These are phyloP conservation scores for Batrachochytrium dendrobatidis DNA, from an alignment of 371 early-diverging fungal genomes.

Conservation along the genomic window DNA sequence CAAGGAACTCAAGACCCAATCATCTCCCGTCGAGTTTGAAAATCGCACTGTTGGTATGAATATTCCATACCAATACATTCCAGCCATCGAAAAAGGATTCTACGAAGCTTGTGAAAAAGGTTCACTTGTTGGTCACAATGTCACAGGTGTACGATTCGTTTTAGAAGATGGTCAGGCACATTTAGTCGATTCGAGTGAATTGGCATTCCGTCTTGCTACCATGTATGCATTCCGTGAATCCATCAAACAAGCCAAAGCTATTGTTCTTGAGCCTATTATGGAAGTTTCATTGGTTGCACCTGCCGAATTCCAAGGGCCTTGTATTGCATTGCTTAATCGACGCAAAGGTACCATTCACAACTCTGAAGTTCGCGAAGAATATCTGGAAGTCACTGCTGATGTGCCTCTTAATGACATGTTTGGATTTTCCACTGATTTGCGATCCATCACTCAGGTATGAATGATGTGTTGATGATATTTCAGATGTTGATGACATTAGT, in stretches of 20 bases:
- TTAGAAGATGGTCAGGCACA: constrained; percentile 92
- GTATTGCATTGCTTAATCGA: constrained; percentile 89
- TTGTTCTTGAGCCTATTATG: constrained; percentile 95
- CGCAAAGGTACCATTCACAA: constrained; percentile 93
- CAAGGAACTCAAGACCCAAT: no score
- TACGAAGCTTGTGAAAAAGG: constrained; percentile 88
- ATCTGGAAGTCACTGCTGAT: constrained; percentile 75
- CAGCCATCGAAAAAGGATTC: constrained; percentile 96
- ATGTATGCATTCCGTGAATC: constrained; percentile 85
- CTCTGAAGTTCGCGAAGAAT: constrained; percentile 90
- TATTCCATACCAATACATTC: constrained; percentile 89
- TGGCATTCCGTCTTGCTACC: constrained; percentile 92
- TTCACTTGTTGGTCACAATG: constrained; percentile 82
- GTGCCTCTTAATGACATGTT: constrained; percentile 94
- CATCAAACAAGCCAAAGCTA: constrained; percentile 69
- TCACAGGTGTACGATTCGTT: constrained; percentile 83
- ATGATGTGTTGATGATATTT: constrained; percentile 4
- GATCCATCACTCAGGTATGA: constrained; percentile 81
- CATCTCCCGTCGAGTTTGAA: constrained; percentile 62
- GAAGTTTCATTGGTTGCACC: constrained; percentile 87
- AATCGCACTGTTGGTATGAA: constrained; percentile 84
- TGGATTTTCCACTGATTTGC: constrained; percentile 92
- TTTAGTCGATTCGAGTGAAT: constrained; percentile 92
- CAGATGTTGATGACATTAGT: background rate
- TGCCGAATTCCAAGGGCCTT: constrained; percentile 87